Evolutionary conservation across 2,329 filamentous ascomycete species (phyloP), one percentile per base, ranked within the genome.

Genomic region (Monilinia fructigena): DNA sequence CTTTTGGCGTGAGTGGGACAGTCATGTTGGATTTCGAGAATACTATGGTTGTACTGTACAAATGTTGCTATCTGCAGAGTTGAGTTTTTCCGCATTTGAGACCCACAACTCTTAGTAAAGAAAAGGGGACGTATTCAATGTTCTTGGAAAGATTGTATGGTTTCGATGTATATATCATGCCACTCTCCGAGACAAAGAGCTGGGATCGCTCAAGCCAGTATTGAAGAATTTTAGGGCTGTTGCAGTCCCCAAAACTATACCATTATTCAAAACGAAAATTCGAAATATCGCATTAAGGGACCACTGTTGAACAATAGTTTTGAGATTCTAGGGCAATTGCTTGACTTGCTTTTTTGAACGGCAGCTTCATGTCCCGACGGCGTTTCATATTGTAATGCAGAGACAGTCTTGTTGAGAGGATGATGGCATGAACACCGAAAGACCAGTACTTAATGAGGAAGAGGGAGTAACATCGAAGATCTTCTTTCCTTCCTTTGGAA

Each of bases 1-100:
- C 61, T 20, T 64, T 64, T 20, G 23, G 16, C 20, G 60, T 63
- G 50, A 64, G 61, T 12, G 52, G 61, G 20, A 64, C 38, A 20
- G 55, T n/a, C 55, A 58, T 58, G 12, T 0, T n/a, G 26, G 40
- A 50, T n/a, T 52, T 23, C 31, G 18, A 28, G n/a, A 63, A 4
- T 63, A 45, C 26, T 42, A 5, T 53, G 31, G 16, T 42, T 40
- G 31, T 45, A 45, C 10, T 31, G 38, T 16, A 18, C 23, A n/a
- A 28, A 40, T 16, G 10, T 23, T 53, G 16, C 48, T 53, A 53
- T 26, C 23, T 38, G 26, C 3, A 28, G 40, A 58, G 38, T 28
- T 4, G 55, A 12, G 4, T 26, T 28, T 26, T 28, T 45, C 16
- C 6, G 4, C 16, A 11, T 58, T 35, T 23, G 23, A 26, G 60